A percentile compares a stretch with the other conserved stretches of the same genome.
These are phyloP conservation scores for Nicotiana obtusifolia DNA, from an alignment of 257 asterid species.

Conservation along the genomic window DNA sequence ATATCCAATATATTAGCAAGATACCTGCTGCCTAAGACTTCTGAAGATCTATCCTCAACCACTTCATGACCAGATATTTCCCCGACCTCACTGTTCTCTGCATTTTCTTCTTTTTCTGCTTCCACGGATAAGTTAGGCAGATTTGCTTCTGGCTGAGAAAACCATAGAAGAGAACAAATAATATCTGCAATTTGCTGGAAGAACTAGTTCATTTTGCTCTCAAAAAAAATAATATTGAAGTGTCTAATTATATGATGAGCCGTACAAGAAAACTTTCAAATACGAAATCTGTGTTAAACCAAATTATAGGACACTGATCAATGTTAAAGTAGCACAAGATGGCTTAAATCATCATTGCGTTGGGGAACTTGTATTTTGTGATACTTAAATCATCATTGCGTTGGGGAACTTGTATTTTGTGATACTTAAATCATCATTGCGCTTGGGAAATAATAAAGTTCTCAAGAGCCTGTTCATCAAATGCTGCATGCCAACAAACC, in stretches of 20 bases:
- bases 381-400: background rate
- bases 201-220: background rate
- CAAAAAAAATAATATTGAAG: background rate
- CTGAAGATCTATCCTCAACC: conserved; percentile 23
- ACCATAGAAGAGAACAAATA: background rate
- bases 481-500: background rate
- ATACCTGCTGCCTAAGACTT: conserved; percentile 8
- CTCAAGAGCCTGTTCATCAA: background rate
- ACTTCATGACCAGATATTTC: conserved; percentile 34
- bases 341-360: background rate
- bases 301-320: background rate
- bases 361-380: background rate
- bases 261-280: background rate
- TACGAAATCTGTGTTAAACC: background rate
- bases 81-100: conserved; percentile 25
- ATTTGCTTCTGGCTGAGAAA: conserved; percentile 20
- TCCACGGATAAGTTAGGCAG: conserved; percentile 24
- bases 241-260: background rate
- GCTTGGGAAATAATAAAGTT: background rate
- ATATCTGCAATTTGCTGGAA: background rate
- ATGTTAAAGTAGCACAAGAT: background rate
- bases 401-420: background rate
- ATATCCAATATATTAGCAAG: background rate
- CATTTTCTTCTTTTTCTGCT: conserved; percentile 25
- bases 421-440: background rate